phyloP scores from a whole-genome alignment of 495 filamentous ascomycete genomes.

The Tuber borchii region DNA sequence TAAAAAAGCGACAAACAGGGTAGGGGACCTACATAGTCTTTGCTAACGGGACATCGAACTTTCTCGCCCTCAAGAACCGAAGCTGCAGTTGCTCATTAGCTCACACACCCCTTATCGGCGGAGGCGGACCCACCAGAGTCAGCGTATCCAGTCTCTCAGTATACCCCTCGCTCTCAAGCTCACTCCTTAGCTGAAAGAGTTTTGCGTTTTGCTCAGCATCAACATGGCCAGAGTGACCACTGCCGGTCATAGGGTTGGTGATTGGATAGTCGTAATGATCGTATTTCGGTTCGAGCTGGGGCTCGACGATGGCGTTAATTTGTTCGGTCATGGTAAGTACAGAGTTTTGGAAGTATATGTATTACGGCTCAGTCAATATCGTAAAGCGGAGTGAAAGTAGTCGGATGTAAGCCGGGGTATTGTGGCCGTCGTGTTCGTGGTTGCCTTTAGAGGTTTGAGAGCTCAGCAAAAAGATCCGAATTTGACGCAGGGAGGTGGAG shows the following conservation, averaged over 20 bases:
- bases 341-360: not conserved
- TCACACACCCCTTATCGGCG: not conserved
- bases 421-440: not conserved
- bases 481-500: not conserved
- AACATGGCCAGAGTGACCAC: slow-evolving; percentile 81
- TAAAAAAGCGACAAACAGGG: too few species aligned
- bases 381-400: not conserved
- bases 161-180: slow-evolving; percentile 76
- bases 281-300: slow-evolving; percentile 55
- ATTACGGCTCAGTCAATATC: not conserved
- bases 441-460: not conserved
- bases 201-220: slow-evolving; percentile 81
- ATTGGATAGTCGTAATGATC: slow-evolving; percentile 91
- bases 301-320: not conserved
- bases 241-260: slow-evolving; percentile 57
- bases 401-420: not conserved
- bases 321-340: not conserved
- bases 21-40: slow-evolving; percentile 48
- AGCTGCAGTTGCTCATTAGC: slow-evolving; percentile 48
- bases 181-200: slow-evolving; percentile 71
- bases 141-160: slow-evolving; percentile 81
- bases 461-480: not conserved
- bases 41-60: slow-evolving; percentile 77
- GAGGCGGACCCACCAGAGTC: slow-evolving; percentile 57
- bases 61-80: slow-evolving; percentile 83